Evolutionary conservation across 2,329 filamentous ascomycete genomes (phyloP).

Genomic region (Ascochyta viciae-villosae): DNA sequence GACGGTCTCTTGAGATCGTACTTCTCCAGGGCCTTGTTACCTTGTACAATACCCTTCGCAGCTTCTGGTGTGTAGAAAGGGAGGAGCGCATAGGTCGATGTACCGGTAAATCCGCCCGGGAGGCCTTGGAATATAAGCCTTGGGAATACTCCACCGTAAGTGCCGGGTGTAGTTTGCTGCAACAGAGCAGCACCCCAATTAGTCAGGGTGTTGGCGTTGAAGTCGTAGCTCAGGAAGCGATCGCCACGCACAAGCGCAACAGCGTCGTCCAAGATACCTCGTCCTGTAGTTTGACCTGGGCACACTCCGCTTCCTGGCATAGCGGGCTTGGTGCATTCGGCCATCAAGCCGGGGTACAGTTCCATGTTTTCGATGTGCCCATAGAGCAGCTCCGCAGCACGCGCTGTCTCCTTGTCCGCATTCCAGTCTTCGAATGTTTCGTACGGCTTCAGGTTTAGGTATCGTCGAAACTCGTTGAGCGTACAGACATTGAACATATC

Average conservation of each 20-base stretch:
- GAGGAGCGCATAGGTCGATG: slow-evolving; percentile 57
- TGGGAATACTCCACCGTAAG: slow-evolving; percentile 57
- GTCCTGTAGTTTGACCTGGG: slow-evolving; percentile 77
- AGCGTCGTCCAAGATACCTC: slow-evolving; percentile 77
- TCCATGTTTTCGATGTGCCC: slow-evolving; percentile 81
- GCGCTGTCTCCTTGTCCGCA: slow-evolving; percentile 72
- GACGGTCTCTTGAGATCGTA: slow-evolving; percentile 56
- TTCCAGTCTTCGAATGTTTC: slow-evolving; percentile 84
- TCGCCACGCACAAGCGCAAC: slow-evolving; percentile 78
- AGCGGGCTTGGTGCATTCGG: slow-evolving; percentile 78
- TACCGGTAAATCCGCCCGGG: slow-evolving; percentile 57
- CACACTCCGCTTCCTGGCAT: slow-evolving; percentile 66
- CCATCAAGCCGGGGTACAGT: slow-evolving; percentile 79
- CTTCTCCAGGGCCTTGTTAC: slow-evolving; percentile 54
- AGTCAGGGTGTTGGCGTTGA: slow-evolving; percentile 46
- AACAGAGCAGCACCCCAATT: slow-evolving; percentile 61
- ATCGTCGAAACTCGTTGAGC: slow-evolving; percentile 83
- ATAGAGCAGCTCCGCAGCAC: slow-evolving; percentile 64
- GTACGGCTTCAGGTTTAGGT: slow-evolving; percentile 79
- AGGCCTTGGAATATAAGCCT: slow-evolving; percentile 55
- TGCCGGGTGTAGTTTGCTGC: slow-evolving; percentile 46
- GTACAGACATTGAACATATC: slow-evolving; percentile 75
- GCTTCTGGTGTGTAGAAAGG: slow-evolving; percentile 62
- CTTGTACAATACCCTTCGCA: slow-evolving; percentile 55
- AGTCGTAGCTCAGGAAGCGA: slow-evolving; percentile 77